Evolutionary conservation across 441 rosid species (phyloP).

Genomic region (Codiaeum variegatum): DNA sequence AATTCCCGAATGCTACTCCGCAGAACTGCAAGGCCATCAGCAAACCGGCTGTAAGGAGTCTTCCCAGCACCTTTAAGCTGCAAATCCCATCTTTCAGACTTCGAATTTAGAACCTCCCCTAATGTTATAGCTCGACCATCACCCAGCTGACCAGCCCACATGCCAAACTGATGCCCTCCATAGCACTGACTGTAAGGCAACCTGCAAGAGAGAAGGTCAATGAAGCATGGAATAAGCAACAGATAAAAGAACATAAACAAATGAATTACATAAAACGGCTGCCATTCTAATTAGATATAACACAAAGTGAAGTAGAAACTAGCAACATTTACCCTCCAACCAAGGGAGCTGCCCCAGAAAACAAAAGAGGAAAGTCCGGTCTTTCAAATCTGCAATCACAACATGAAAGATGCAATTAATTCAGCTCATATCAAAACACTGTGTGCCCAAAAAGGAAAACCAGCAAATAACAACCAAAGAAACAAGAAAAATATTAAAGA

Average conservation of each 20-base stretch:
- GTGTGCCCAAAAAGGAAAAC: neutral
- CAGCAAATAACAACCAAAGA: neutral
- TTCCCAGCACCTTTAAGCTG: slow-evolving; percentile 97
- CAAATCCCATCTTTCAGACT: slow-evolving; percentile 91
- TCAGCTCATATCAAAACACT: neutral
- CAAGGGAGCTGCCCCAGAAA: slow-evolving; percentile 76
- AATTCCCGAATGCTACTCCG: slow-evolving; percentile 93
- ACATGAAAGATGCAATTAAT: slow-evolving; percentile 8
- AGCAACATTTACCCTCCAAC: slow-evolving; percentile 66
- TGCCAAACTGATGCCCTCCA: slow-evolving; percentile 98
- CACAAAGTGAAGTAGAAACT: slow-evolving; percentile 1
- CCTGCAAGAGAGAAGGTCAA: slow-evolving; percentile 37
- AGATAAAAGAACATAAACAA: neutral
- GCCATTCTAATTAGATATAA: neutral
- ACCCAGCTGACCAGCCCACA: slow-evolving; percentile 98
- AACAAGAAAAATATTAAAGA: neutral
- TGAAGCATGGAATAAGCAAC: slow-evolving; percentile 12
- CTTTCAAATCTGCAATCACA: slow-evolving; percentile 69
- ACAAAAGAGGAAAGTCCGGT: slow-evolving; percentile 71
- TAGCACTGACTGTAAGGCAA: slow-evolving; percentile 87
- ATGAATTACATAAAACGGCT: neutral
- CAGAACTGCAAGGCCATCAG: slow-evolving; percentile 96
- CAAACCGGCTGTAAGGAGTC: slow-evolving; percentile 95
- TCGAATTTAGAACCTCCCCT: slow-evolving; percentile 79
- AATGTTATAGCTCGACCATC: slow-evolving; percentile 96